A percentile compares a stretch with the other conserved stretches of the same genome.
Conservation (phyloP, 1,139 yeast genomes). For the Sugiyamaella xylanicola region DNA sequence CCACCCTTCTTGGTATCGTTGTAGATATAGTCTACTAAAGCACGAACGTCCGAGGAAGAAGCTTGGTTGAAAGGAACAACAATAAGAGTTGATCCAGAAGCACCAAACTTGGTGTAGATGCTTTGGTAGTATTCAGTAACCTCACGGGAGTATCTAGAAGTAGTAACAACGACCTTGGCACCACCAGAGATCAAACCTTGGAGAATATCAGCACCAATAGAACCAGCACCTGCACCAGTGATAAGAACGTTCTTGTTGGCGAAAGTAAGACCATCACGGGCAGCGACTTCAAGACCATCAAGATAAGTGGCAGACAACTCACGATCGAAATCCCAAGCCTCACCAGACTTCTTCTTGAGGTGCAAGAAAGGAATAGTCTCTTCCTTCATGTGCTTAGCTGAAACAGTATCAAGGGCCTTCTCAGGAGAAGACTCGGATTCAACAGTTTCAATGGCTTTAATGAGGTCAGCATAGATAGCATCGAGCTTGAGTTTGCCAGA, state of each 20-base stretch:
- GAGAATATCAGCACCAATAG: slow-evolving; percentile 95
- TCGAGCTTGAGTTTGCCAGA: slow-evolving; percentile 76
- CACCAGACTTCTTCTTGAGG: slow-evolving; percentile 74
- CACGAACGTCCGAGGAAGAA: slow-evolving; percentile 88
- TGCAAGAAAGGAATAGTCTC: slow-evolving; percentile 95
- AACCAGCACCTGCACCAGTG: slow-evolving; percentile 99
- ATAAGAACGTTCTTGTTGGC: slow-evolving; percentile 85
- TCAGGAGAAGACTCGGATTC: slow-evolving; percentile 41
- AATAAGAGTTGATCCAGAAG: slow-evolving; percentile 84
- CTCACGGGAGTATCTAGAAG: slow-evolving; percentile 91
- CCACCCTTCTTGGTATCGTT: slow-evolving; percentile 82
- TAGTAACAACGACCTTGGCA: slow-evolving; percentile 94
- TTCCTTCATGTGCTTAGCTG: slow-evolving; percentile 43
- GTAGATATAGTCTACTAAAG: slow-evolving; percentile 82
- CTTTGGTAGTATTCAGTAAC: slow-evolving; percentile 96
- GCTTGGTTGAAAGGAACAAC: slow-evolving; percentile 99
- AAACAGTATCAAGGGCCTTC: slow-evolving; percentile 44
- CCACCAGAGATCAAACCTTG: slow-evolving; percentile 97
- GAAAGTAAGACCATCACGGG: slow-evolving; percentile 87
- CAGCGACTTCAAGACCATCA: slow-evolving; percentile 90
- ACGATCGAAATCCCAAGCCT: slow-evolving; percentile 84
- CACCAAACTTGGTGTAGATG: slow-evolving; percentile 89
- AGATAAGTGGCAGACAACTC: slow-evolving; percentile 74
- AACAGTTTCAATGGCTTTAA: slow-evolving; percentile 66
- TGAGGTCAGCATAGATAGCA: slow-evolving; percentile 73